A percentile compares a stretch with the other conserved stretches of the same genome.
Evolutionary conservation across 805 yeast genomes (phyloP).

Genomic region (Myxozyma neglecta): DNA sequence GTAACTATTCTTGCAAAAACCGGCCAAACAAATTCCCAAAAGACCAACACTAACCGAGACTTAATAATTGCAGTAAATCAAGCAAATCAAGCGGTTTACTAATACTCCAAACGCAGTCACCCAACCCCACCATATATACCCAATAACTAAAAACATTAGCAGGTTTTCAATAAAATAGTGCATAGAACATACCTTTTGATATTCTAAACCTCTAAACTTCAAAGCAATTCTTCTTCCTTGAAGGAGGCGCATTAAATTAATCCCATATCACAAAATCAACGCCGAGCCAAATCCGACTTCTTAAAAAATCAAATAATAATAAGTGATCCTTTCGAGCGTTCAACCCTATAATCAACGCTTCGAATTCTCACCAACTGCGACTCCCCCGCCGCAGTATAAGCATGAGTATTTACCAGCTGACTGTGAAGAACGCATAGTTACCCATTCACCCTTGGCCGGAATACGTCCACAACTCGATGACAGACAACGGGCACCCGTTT

Average conservation of each 20-base stretch:
- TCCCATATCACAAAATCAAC: background rate
- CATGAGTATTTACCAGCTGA: conserved; percentile 45
- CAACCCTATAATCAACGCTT: conserved; percentile 9
- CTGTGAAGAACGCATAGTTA: conserved; percentile 54
- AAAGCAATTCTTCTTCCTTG: background rate
- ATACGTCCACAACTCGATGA: conserved; percentile 75
- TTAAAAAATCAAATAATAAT: background rate
- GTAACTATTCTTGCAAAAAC: too few species aligned
- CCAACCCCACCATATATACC: background rate
- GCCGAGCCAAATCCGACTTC: background rate
- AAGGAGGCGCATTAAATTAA: background rate
- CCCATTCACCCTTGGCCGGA: conserved; percentile 96
- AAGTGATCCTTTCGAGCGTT: background rate
- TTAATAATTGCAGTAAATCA: background rate
- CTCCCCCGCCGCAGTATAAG: conserved; percentile 59
- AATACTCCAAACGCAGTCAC: background rate
- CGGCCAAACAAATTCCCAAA: too few species aligned
- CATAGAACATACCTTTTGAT: background rate
- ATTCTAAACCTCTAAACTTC: background rate
- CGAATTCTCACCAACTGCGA: conserved; percentile 36
- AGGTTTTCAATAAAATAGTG: background rate
- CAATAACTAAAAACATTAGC: background rate
- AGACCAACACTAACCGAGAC: too few species aligned
- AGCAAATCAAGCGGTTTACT: background rate
- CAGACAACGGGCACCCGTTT: conserved; percentile 88